Evolutionary conservation across 345 rosid species (phyloP).

Genomic region (Ceriops zippeliana): DNA sequence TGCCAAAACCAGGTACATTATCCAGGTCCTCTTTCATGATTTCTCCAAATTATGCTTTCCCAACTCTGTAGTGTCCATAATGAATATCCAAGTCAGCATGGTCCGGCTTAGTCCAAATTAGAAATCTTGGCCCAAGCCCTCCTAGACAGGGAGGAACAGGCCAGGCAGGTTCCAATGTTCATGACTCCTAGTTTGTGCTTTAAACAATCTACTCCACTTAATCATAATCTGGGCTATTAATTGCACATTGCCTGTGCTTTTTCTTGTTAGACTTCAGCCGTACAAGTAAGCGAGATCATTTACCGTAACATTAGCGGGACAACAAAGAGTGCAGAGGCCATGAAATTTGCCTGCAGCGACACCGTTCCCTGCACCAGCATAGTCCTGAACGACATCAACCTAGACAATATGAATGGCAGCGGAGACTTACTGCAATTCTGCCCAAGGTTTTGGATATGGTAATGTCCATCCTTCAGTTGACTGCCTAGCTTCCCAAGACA

Average conservation of each 20-base stretch:
- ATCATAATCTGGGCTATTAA: background rate
- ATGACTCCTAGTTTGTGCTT: background rate
- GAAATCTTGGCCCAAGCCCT: no score
- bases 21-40: constrained; percentile 5
- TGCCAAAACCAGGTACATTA: constrained; percentile 76
- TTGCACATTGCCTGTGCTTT: background rate
- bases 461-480: constrained; percentile 86
- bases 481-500: constrained; percentile 68
- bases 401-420: constrained; percentile 71
- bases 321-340: constrained; percentile 64
- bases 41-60: background rate
- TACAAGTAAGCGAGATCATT: constrained; percentile 73
- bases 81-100: background rate
- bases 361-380: constrained; percentile 80
- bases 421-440: constrained; percentile 90
- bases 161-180: background rate
- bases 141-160: background rate
- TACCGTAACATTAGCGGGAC: constrained; percentile 85
- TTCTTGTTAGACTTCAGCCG: constrained; percentile 71
- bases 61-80: no score
- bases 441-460: constrained; percentile 76
- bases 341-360: constrained; percentile 91
- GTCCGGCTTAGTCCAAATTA: no score
- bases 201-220: background rate
- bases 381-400: constrained; percentile 68